These are phyloP conservation scores for Barnettozyma hawaiiensis DNA, from an alignment of 1,139 yeast species.

Conservation along the genomic window DNA sequence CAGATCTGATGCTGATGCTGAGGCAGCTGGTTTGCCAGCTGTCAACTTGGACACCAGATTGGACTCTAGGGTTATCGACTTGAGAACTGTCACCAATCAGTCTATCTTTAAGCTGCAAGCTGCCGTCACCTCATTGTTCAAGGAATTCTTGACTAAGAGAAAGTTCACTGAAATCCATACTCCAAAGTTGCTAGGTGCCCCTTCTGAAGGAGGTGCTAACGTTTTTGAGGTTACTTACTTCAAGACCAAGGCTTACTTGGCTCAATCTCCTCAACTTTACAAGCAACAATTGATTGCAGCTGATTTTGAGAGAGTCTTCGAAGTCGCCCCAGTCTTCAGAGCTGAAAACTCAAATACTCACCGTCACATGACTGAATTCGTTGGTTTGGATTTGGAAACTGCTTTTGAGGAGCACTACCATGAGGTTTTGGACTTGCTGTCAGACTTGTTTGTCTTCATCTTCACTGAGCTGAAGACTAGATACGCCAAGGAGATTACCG, in stretches of 20 bases:
- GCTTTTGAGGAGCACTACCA: conserved; percentile 97
- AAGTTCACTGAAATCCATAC: conserved; percentile 90
- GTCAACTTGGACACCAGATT: conserved; percentile 95
- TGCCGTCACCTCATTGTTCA: conserved; percentile 82
- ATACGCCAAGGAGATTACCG: conserved; percentile 76
- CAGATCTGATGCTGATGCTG: conserved; percentile 93
- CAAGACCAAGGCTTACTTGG: conserved; percentile 87
- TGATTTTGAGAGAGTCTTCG: conserved; percentile 93
- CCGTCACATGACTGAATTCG: conserved; percentile 98
- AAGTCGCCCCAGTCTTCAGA: conserved; percentile 96
- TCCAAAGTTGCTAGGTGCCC: conserved; percentile 91
- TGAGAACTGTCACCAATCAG: conserved; percentile 95
- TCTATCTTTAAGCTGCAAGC: conserved; percentile 93
- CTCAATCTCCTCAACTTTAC: conserved; percentile 97
- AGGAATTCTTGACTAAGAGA: conserved; percentile 69
- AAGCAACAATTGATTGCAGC: conserved; percentile 98
- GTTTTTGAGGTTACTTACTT: conserved; percentile 92
- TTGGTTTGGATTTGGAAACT: conserved; percentile 97
- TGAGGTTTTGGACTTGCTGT: conserved; percentile 80
- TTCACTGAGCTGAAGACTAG: conserved; percentile 77
- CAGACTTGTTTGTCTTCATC: conserved; percentile 82
- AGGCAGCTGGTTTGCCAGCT: conserved; percentile 82
- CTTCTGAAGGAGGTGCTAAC: conserved; percentile 97
- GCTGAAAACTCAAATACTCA: conserved; percentile 99
- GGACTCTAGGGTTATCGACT: conserved; percentile 91